Percentiles rank a stretch among this genome's conserved stretches.
These are phyloP conservation scores for Coniella vitis DNA, from an alignment of 2,329 filamentous ascomycete genomes.

Conservation along the genomic window DNA sequence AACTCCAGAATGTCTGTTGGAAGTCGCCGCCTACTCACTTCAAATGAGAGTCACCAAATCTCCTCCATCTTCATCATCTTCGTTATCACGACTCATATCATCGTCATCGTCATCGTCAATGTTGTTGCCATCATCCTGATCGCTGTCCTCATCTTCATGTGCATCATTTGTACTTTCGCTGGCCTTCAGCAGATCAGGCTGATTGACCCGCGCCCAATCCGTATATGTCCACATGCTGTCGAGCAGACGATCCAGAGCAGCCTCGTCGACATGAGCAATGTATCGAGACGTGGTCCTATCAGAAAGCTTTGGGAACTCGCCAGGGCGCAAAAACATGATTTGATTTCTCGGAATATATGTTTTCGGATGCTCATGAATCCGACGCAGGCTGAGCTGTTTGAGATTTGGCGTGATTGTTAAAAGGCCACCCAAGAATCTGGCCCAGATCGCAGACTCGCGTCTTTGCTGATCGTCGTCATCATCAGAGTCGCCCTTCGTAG, in stretches of 20 bases:
- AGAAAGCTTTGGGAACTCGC: background rate
- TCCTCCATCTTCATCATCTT: too few relatives aligned
- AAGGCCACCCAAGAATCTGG: conserved; percentile 2
- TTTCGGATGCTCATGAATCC: background rate
- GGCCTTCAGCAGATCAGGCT: too few relatives aligned
- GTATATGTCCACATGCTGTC: background rate
- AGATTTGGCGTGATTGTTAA: background rate
- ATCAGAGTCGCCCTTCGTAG: background rate
- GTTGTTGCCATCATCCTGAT: conserved; percentile 14
- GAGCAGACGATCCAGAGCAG: background rate
- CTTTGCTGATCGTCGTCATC: background rate
- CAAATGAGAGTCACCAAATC: too few relatives aligned
- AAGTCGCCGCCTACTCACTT: too few relatives aligned
- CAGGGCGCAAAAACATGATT: background rate
- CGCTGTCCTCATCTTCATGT: conserved; percentile 6
- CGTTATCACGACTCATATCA: too few relatives aligned
- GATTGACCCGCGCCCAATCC: background rate
- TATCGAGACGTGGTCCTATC: background rate
- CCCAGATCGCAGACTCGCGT: conserved; percentile 1
- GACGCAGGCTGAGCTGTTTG: background rate
- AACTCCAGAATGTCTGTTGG: too few relatives aligned
- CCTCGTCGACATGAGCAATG: background rate
- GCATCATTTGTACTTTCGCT: background rate
- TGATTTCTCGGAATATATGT: background rate
- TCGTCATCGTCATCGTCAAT: background rate